A percentile compares a stretch with the other conserved stretches of the same genome.
Conservation (phyloP, 306 rosid genomes). For the Spatholobus suberectus region DNA sequence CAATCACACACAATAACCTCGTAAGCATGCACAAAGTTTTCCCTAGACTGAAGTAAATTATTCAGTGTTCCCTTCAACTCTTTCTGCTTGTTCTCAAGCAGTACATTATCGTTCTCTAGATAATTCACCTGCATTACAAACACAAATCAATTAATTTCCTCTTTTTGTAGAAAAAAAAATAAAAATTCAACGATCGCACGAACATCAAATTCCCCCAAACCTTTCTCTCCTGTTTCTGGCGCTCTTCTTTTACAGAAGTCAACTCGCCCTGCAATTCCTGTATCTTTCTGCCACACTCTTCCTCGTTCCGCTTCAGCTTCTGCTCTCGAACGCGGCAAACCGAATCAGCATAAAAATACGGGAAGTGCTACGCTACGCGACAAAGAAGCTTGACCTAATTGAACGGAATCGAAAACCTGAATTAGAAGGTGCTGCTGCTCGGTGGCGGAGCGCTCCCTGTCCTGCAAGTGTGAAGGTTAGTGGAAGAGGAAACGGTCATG, state of each 20-base stretch:
- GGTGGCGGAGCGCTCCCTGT: constrained; percentile 67
- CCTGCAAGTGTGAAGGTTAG: constrained; percentile 56
- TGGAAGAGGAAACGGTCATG: constrained; percentile 13
- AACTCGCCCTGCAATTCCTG: constrained; percentile 67
- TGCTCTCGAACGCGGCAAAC: constrained; percentile 46
- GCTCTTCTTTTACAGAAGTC: constrained; percentile 58
- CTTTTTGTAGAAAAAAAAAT: neutral
- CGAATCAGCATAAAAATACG: neutral
- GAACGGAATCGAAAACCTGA: constrained; percentile 56
- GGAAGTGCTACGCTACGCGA: neutral
- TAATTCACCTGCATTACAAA: constrained; percentile 58
- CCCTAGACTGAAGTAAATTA: constrained; percentile 65
- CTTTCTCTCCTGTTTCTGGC: constrained; percentile 64
- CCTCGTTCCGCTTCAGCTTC: constrained; percentile 79
- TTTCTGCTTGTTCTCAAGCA: constrained; percentile 74
- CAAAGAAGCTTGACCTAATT: neutral
- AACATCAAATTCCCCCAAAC: constrained; percentile 40
- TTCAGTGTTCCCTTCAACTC: constrained; percentile 71
- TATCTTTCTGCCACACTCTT: constrained; percentile 62
- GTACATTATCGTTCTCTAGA: constrained; percentile 64
- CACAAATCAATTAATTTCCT: neutral
- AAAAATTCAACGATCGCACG: neutral
- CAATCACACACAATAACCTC: constrained; percentile 56
- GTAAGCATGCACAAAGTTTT: constrained; percentile 60
- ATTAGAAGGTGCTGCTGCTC: constrained; percentile 57